Percentiles rank a stretch among this genome's conserved stretches.
Evolutionary conservation across 2,329 filamentous ascomycete species (phyloP).

Genomic region (Pseudogymnoascus sp.): DNA sequence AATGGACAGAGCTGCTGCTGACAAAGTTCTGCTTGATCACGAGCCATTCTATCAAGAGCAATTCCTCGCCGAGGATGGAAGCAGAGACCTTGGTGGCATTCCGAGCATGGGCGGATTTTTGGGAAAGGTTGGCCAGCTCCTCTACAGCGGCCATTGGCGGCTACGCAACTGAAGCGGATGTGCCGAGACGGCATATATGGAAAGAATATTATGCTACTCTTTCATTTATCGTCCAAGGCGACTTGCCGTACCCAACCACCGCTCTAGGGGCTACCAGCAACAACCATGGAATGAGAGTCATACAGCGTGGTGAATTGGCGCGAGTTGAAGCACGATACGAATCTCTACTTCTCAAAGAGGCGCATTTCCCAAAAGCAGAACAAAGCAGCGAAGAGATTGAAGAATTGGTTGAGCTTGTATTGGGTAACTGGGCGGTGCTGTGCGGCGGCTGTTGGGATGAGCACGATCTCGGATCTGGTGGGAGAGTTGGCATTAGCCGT

Average conservation of each 20-base stretch:
- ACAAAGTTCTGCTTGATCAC: slow-evolving; percentile 68
- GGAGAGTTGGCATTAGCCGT: slow-evolving; percentile 66
- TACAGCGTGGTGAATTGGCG: slow-evolving; percentile 70
- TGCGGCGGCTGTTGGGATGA: slow-evolving; percentile 76
- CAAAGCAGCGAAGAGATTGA: slow-evolving; percentile 75
- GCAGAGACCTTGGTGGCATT: slow-evolving; percentile 49
- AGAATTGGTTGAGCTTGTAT: slow-evolving; percentile 68
- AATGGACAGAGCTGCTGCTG: slow-evolving; percentile 73
- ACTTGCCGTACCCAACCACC: slow-evolving; percentile 51
- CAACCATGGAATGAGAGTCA: slow-evolving; percentile 49
- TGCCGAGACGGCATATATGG: slow-evolving; percentile 67
- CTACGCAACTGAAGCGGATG: slow-evolving; percentile 50
- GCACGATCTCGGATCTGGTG: slow-evolving; percentile 71
- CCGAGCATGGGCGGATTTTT: slow-evolving; percentile 64
- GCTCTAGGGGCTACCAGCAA: slow-evolving; percentile 33
- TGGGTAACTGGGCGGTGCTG: slow-evolving; percentile 78
- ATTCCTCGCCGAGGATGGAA: slow-evolving; percentile 44
- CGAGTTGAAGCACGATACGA: slow-evolving; percentile 76
- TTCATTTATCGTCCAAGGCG: slow-evolving; percentile 65
- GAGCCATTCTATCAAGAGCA: slow-evolving; percentile 50
- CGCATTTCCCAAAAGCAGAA: slow-evolving; percentile 76
- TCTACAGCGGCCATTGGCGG: slow-evolving; percentile 43
- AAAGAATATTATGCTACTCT: slow-evolving; percentile 75
- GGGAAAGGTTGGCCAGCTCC: slow-evolving; percentile 42
- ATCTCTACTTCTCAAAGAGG: slow-evolving; percentile 66